Conservation (phyloP, 768 basidiomycete genomes). For the Ramaria sp. region DNA sequence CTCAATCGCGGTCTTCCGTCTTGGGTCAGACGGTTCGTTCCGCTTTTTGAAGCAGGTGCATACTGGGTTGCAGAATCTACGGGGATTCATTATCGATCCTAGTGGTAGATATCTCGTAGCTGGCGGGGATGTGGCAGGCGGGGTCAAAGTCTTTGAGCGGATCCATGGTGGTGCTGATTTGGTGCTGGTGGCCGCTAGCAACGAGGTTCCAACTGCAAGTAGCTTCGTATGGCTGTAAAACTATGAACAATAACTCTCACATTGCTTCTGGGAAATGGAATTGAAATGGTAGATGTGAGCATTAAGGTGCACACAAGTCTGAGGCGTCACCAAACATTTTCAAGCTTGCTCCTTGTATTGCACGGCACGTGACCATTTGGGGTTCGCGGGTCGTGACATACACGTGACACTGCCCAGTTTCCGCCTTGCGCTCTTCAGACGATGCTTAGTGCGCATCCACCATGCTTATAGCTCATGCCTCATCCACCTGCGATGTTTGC, state of each 20-base stretch:
- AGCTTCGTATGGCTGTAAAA: slow-evolving; percentile 4
- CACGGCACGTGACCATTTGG: no score
- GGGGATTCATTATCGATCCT: slow-evolving; percentile 50
- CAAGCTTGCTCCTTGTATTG: no score
- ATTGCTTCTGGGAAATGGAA: no score
- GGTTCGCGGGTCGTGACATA: no score
- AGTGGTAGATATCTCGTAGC: slow-evolving; percentile 46
- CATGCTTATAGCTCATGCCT: slow-evolving; percentile 65
- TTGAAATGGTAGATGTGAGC: no score
- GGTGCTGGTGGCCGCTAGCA: slow-evolving; percentile 40
- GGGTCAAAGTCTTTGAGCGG: slow-evolving; percentile 47
- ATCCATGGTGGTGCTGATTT: slow-evolving; percentile 42
- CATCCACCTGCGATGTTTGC: slow-evolving; percentile 70
- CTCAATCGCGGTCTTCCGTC: slow-evolving; percentile 50
- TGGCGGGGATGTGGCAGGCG: slow-evolving; percentile 41
- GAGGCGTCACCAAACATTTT: no score
- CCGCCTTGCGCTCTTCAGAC: not conserved
- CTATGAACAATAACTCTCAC: no score
- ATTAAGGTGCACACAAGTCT: no score
- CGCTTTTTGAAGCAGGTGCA: slow-evolving; percentile 41
- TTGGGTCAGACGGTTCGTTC: slow-evolving; percentile 23
- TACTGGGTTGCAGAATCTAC: slow-evolving; percentile 51
- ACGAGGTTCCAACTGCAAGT: slow-evolving; percentile 17
- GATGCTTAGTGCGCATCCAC: slow-evolving; percentile 9
- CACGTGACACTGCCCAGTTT: no score